phyloP scores from a whole-genome alignment of 2,329 filamentous ascomycete species.

The Salinomyces thailandicus region DNA sequence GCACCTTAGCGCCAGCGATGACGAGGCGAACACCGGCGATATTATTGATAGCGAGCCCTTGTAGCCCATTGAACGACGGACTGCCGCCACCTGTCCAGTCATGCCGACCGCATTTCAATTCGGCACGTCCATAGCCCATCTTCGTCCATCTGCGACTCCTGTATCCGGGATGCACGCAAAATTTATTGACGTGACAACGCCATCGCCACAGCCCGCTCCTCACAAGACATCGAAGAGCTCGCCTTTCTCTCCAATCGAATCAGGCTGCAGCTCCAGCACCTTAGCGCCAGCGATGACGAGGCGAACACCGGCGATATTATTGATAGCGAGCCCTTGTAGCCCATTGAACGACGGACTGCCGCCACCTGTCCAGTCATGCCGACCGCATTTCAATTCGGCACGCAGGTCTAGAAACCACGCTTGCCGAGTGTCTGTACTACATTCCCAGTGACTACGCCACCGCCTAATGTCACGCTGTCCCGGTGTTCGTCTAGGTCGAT shows the following conservation, averaged over 20 bases:
- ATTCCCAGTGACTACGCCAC: too few relatives aligned
- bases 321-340: slow-evolving; percentile 1
- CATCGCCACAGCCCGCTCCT: too few relatives aligned
- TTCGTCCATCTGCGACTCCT: too few relatives aligned
- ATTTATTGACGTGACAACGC: too few relatives aligned
- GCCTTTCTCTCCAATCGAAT: background rate
- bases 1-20: background rate
- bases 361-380: slow-evolving; percentile 1
- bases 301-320: slow-evolving; percentile 1
- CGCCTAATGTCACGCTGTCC: too few relatives aligned
- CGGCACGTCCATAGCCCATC: too few relatives aligned
- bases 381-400: slow-evolving; percentile 3
- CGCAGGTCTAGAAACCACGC: slow-evolving; percentile 1
- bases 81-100: slow-evolving; percentile 1
- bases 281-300: background rate
- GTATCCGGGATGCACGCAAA: too few relatives aligned
- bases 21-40: background rate
- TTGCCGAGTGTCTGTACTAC: too few relatives aligned
- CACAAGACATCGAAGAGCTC: slow-evolving; percentile 2
- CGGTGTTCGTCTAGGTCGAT: too few relatives aligned
- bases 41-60: slow-evolving; percentile 2
- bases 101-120: slow-evolving; percentile 3
- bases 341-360: slow-evolving; percentile 3
- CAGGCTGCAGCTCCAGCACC: background rate
- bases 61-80: slow-evolving; percentile 1